Base-by-base conservation (phyloP, 306 rosid genomes). In the Corylus heterophylla region DNA sequence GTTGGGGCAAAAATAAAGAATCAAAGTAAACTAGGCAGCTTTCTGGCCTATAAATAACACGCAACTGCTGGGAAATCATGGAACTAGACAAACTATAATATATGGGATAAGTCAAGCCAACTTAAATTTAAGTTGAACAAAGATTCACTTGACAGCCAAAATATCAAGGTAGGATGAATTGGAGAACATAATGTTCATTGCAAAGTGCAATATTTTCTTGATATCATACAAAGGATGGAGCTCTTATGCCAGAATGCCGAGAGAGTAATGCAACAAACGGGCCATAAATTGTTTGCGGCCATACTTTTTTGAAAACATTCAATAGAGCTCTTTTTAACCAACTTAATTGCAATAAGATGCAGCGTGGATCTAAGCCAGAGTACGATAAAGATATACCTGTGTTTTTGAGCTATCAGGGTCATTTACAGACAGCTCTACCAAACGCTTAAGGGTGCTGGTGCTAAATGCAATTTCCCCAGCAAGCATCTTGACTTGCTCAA, bases 401-500 rank as follows among this genome's bases (percentile, higher is more conserved):
- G 74, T 74, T 90, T 90, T 91, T 25, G 87, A 91, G 83, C 88
- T 84, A 74, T 91, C 97, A 35, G 99, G 94, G 42, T 96, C 93
- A 84, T 87, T 87, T 58, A 85, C 87, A 39, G 98, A 93, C 82
- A 93, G 97, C 87, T 96, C 99, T 69, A 86, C 87, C 88, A 96
- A 81, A 66, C 99, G 99, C 87, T 92, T 96, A 86, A 96, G 89
- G 76, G 99, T 89, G 86, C 99, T 96, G 79, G 99, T 93, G 86
- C 92, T 86, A 75, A 96, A 92, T 63, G 99, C 99, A 79, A 96
- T 85, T 79, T 96, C 99, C 76, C 97, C 99, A 67, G 98, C 97
- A 79, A 96, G 98, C 99, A 96, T 90, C 90, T 96, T 96, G 75
- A 96, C 97, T 91, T 96, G 99, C 87, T 96, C 99, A 45, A 84